Percentiles rank a stretch among this genome's conserved stretches.
Conservation (phyloP, 352 stramenopile species). For the Phytophthora tubulina region DNA sequence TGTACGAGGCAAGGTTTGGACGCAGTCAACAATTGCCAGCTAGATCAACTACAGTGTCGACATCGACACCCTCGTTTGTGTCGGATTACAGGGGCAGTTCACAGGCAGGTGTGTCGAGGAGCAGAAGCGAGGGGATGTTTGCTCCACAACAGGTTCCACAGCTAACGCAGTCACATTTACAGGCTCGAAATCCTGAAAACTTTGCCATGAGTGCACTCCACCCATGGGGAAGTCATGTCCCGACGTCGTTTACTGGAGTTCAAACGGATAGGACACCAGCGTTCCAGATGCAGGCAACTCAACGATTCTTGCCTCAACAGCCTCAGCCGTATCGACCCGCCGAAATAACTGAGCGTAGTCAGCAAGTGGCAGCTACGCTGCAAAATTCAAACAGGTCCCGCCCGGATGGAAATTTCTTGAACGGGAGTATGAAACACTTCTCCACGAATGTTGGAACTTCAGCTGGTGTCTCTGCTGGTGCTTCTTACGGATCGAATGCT, state of each 20-base stretch:
- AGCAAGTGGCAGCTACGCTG: not conserved
- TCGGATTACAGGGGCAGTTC: not conserved
- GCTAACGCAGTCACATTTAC: conserved; percentile 23
- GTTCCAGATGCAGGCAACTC: conserved; percentile 10
- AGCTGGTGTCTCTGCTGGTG: not conserved
- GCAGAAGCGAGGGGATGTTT: conserved; percentile 22
- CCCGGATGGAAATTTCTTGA: conserved; percentile 28
- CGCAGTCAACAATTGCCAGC: conserved; percentile 4
- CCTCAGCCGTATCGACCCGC: conserved; percentile 19
- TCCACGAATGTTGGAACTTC: not conserved
- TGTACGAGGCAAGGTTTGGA: conserved; percentile 2
- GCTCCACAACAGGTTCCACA: conserved; percentile 18
- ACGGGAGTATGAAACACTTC: conserved; percentile 24
- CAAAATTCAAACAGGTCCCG: conserved; percentile 3
- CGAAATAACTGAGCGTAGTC: conserved; percentile 3
- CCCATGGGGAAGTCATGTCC: conserved; percentile 16
- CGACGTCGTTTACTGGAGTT: conserved; percentile 11
- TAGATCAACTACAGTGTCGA: not conserved
- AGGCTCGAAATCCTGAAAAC: conserved; percentile 9
- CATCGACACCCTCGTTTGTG: conserved; percentile 6
- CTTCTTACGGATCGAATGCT: conserved; percentile 9
- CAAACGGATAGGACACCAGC: conserved; percentile 7
- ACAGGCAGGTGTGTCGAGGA: conserved; percentile 4
- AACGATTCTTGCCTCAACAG: conserved; percentile 23
- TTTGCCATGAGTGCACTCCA: conserved; percentile 3